Base-by-base conservation (phyloP, 306 rosid genomes). In the Cicer judaicum region DNA sequence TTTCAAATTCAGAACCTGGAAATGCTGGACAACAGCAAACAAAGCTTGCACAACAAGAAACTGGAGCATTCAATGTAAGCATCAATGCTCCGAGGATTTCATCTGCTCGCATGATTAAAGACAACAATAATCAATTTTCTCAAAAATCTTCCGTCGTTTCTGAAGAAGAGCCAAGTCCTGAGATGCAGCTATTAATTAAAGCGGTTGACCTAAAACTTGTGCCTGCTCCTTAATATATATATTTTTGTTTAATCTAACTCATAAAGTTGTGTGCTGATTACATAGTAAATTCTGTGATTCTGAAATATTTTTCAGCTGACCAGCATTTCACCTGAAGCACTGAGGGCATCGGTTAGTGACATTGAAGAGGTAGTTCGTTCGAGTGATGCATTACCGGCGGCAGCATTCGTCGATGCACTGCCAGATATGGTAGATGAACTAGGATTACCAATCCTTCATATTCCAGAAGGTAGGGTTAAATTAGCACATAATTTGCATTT, bases 141-240 rank as follows among this genome's bases (percentile, higher is more conserved):
- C 44, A 21, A 52, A 46, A 78, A 16, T 13, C 74, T 54, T 29
- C 48, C 1, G 39, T 24, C 34, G 59, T 1, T 76, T 54, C 68
- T 68, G 76, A 68, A 47, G 70, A 68, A 29, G 59, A 47, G 64
- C 34, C 78, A 56, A 72, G 61, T 18, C 5, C 61, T 68, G 83
- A 82, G 62, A 50, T 79, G 48, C 75, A 82, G 57, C 55, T 6
- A 41, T 53, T 82, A 18, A 12, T 82, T 57, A 50, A 70, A 56
- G 73, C 12, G 84, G 89, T 85, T 49, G 40, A 84, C 55, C 70
- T 62, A 48, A 73, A 76, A 63, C 62, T 1, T 55, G 43, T 66
- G 21, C 39, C 6, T 65, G 10, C 48, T 14, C 49, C 79, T 39
- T 74, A 48, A 29, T 55, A 21, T 21, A 21, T 21, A 21, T 21